Evolutionary conservation across 331 rosid species (phyloP).

Genomic region (Cucumis variabilis): DNA sequence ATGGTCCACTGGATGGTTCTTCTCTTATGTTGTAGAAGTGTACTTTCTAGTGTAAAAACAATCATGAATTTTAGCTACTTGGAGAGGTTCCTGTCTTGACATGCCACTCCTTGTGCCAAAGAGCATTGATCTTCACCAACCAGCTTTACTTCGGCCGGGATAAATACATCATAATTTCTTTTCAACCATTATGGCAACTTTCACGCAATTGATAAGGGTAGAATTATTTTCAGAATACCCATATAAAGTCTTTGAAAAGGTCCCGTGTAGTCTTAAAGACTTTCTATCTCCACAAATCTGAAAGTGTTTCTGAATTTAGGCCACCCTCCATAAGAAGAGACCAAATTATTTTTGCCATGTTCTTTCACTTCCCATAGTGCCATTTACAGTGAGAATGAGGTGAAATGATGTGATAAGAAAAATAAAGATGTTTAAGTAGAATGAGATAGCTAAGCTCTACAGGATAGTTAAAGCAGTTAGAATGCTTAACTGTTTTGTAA

Average conservation of each 20-base stretch:
- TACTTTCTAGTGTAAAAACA: neutral
- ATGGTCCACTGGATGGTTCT: neutral
- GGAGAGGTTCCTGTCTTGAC: neutral
- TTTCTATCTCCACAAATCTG: neutral
- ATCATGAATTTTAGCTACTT: neutral
- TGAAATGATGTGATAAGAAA: too few species aligned
- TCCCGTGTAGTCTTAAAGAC: neutral
- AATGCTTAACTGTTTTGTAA: too few species aligned
- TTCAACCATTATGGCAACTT: neutral
- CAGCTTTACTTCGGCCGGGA: neutral
- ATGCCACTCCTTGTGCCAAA: neutral
- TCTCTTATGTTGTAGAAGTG: conserved; percentile 1
- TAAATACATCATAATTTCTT: neutral
- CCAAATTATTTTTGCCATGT: neutral
- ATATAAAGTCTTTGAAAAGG: neutral
- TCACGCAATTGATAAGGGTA: neutral
- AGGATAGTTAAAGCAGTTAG: too few species aligned
- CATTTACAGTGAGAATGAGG: neutral
- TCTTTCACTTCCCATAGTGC: neutral
- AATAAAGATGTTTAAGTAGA: too few species aligned
- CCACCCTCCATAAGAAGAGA: neutral
- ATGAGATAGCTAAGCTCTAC: too few species aligned
- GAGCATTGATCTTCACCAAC: neutral
- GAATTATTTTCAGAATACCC: neutral
- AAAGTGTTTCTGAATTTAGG: neutral